These are phyloP conservation scores for Lichtheimia ramosa DNA, from an alignment of 371 early-diverging fungal genomes.

Conservation along the genomic window DNA sequence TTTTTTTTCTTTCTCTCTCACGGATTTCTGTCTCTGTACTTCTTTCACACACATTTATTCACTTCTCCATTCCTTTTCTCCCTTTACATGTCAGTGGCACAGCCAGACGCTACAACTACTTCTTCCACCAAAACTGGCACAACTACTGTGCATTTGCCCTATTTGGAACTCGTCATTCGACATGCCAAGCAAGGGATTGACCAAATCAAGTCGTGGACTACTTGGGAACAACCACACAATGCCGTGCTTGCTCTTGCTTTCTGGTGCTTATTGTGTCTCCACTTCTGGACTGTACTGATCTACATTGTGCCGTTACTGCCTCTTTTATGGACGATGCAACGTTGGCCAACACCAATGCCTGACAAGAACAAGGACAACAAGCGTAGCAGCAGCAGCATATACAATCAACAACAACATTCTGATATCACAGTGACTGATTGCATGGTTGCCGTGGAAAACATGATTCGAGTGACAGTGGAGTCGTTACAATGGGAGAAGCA, in stretches of 20 bases:
- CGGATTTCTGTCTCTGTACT: too few relatives aligned
- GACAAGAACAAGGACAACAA: neutral
- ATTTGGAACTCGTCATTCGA: too few relatives aligned
- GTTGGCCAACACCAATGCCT: neutral
- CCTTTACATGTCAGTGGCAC: too few relatives aligned
- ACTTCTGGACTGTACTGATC: slow-evolving; percentile 6
- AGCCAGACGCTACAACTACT: too few relatives aligned
- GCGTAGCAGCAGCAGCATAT: neutral
- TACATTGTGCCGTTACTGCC: slow-evolving; percentile 12
- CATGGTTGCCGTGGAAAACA: neutral
- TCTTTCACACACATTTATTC: too few relatives aligned
- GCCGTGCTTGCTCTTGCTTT: slow-evolving; percentile 1
- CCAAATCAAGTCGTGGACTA: neutral
- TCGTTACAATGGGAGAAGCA: slow-evolving; percentile 9
- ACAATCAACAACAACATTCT: neutral
- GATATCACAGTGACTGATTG: neutral
- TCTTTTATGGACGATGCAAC: slow-evolving; percentile 9
- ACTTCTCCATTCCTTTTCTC: too few relatives aligned
- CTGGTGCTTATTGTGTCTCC: slow-evolving; percentile 12
- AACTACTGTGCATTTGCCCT: too few relatives aligned
- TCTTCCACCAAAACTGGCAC: too few relatives aligned
- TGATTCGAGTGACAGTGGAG: neutral
- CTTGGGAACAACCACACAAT: slow-evolving; percentile 5
- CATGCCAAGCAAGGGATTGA: too few relatives aligned
- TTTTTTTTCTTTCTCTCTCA: too few relatives aligned